Percentiles rank a stretch among this genome's conserved stretches.
phyloP scores from a whole-genome alignment of 2,329 filamentous ascomycete genomes.

The Penicillium sp. region DNA sequence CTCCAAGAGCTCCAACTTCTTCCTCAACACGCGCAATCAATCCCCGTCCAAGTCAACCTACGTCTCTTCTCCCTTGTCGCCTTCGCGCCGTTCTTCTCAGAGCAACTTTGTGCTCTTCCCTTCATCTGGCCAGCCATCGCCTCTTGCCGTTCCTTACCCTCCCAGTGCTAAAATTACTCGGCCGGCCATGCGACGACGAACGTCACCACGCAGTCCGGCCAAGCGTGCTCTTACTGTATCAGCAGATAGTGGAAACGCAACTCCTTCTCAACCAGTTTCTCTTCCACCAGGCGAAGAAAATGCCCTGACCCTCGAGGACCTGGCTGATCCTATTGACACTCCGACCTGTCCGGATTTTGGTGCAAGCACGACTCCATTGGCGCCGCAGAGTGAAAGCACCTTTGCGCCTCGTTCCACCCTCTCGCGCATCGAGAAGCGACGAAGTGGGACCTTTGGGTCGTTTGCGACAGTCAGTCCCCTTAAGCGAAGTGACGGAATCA shows the following conservation, averaged over 20 bases:
- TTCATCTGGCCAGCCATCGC: constrained; percentile 52
- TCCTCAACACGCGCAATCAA: constrained; percentile 57
- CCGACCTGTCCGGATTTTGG: constrained; percentile 25
- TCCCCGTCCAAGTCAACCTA: constrained; percentile 56
- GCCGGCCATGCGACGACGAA: constrained; percentile 57
- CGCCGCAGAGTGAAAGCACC: constrained; percentile 24
- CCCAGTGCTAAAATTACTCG: constrained; percentile 66
- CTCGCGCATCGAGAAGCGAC: constrained; percentile 55
- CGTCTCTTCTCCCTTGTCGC: constrained; percentile 61
- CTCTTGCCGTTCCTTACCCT: constrained; percentile 67
- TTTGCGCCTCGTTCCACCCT: constrained; percentile 43
- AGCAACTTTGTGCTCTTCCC: constrained; percentile 58
- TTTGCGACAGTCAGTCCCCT: constrained; percentile 74
- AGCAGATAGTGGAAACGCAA: constrained; percentile 71
- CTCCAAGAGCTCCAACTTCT: constrained; percentile 75
- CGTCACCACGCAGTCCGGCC: constrained; percentile 78
- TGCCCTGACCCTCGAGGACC: constrained; percentile 36
- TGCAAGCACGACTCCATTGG: constrained; percentile 46
- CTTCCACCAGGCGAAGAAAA: constrained; percentile 55
- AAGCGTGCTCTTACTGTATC: constrained; percentile 75
- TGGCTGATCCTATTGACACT: constrained; percentile 29
- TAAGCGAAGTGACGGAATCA: constrained; percentile 87
- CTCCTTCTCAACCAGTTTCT: constrained; percentile 54
- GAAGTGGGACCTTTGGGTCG: constrained; percentile 52
- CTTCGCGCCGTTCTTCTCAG: constrained; percentile 58